Percentiles rank a stretch among this genome's conserved stretches.
Evolutionary conservation across 2,329 filamentous ascomycete genomes (phyloP).

Genomic region (Pseudogymnoascus sp.): DNA sequence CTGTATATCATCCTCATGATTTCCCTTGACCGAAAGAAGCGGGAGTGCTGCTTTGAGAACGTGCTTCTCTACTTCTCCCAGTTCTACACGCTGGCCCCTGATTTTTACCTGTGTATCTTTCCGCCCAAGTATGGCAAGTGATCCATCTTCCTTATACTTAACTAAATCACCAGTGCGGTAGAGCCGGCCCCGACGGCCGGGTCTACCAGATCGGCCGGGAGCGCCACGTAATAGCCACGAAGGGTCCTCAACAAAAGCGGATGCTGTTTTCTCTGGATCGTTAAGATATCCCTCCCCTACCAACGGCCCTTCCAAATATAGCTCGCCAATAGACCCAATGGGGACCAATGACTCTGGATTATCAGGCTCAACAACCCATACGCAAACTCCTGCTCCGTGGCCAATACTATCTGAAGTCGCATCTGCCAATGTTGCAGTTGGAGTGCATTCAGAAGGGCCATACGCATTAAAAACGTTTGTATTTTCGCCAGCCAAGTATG

Average conservation of each 20-base stretch:
- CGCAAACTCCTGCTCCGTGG: not conserved
- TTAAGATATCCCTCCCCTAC: slow-evolving; percentile 53
- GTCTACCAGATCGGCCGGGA: not conserved
- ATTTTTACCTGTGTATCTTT: slow-evolving; percentile 55
- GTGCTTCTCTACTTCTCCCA: slow-evolving; percentile 17
- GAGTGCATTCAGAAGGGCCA: slow-evolving; percentile 79
- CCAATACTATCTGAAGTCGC: slow-evolving; percentile 12
- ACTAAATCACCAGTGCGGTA: slow-evolving; percentile 55
- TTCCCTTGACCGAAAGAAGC: not conserved
- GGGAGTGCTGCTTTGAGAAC: not conserved
- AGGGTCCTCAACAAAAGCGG: slow-evolving; percentile 41
- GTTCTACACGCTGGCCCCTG: slow-evolving; percentile 18
- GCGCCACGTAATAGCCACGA: slow-evolving; percentile 14
- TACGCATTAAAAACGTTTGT: slow-evolving; percentile 45
- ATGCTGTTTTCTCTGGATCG: slow-evolving; percentile 46
- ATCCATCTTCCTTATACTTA: slow-evolving; percentile 41
- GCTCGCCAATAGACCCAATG: slow-evolving; percentile 8
- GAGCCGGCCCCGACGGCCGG: slow-evolving; percentile 26
- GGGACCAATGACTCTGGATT: not conserved
- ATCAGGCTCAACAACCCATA: slow-evolving; percentile 29
- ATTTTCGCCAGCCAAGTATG: slow-evolving; percentile 30
- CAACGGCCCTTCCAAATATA: slow-evolving; percentile 36
- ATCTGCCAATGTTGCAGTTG: slow-evolving; percentile 46
- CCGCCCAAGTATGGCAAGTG: slow-evolving; percentile 49
- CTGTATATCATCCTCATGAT: not conserved